phyloP scores from a whole-genome alignment of 1,284 basidiomycete species.

The Omphalotus olearius region DNA sequence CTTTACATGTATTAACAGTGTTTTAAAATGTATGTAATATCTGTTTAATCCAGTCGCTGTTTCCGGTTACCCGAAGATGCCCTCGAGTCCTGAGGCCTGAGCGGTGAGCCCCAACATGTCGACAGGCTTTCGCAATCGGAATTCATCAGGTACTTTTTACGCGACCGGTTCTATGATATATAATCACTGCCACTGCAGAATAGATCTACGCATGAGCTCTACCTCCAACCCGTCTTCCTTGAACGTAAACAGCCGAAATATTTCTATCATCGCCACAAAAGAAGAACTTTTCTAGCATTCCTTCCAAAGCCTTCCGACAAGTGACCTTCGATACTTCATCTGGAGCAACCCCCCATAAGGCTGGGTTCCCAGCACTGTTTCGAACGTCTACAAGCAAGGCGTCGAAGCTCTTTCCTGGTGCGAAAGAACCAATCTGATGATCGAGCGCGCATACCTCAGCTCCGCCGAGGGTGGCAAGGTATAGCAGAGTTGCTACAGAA shows the following conservation, averaged over 20 bases:
- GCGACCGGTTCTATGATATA: too few species aligned
- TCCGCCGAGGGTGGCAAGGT: conserved; percentile 91
- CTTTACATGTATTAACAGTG: background rate
- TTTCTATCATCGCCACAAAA: conserved; percentile 90
- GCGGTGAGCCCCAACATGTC: too few species aligned
- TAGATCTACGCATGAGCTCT: too few species aligned
- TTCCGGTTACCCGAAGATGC: too few species aligned
- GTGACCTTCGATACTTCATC: conserved; percentile 18
- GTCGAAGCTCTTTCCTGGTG: conserved; percentile 85
- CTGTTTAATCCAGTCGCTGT: too few species aligned
- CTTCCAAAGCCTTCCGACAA: conserved; percentile 32
- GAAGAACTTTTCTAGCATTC: conserved; percentile 67
- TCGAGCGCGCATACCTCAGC: conserved; percentile 80
- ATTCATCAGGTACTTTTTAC: too few species aligned
- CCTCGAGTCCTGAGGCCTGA: too few species aligned
- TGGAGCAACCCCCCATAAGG: conserved; percentile 50
- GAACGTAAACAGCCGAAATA: conserved; percentile 81
- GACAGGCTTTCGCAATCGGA: too few species aligned
- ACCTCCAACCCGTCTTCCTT: conserved; percentile 78
- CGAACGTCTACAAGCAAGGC: conserved; percentile 68
- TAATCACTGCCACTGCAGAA: too few species aligned
- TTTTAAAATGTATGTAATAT: too few species aligned
- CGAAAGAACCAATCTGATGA: conserved; percentile 74
- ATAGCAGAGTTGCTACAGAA: conserved; percentile 74
- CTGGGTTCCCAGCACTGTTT: conserved; percentile 51